Evolutionary conservation across 805 yeast genomes (phyloP).

Genomic region (Lipomyces orientalis): DNA sequence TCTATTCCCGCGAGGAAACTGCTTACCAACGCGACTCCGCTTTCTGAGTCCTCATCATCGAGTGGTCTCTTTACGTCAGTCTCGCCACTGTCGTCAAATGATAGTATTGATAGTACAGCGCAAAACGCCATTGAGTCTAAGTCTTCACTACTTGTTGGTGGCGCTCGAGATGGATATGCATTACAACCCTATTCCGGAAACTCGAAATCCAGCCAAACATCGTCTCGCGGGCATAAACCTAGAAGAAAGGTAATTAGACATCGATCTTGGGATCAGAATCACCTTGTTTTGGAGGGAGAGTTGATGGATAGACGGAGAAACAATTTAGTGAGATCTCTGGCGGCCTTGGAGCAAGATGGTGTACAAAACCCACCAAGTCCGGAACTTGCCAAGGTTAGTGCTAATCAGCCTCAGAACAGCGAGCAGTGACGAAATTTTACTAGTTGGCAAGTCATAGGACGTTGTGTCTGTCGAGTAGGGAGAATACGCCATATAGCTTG

Average conservation of each 20-base stretch:
- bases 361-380: background rate
- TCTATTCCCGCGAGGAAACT: background rate
- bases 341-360: conserved; percentile 11
- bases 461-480: background rate
- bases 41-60: background rate
- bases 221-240: background rate
- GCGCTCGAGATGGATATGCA: background rate
- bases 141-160: background rate
- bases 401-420: background rate
- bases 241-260: conserved; percentile 24
- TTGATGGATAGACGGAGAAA: conserved; percentile 36
- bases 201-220: background rate
- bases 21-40: background rate
- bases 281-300: conserved; percentile 32
- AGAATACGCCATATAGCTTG: background rate
- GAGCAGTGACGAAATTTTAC: background rate
- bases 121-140: background rate
- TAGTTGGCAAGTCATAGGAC: background rate
- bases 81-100: background rate
- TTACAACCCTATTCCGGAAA: background rate
- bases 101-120: background rate
- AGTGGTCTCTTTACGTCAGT: background rate
- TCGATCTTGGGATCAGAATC: conserved; percentile 27
- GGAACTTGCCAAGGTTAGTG: background rate
- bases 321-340: conserved; percentile 30